Evolutionary conservation across 2,329 filamentous ascomycete species (phyloP).

Genomic region (Malbranchea cinnamomea): DNA sequence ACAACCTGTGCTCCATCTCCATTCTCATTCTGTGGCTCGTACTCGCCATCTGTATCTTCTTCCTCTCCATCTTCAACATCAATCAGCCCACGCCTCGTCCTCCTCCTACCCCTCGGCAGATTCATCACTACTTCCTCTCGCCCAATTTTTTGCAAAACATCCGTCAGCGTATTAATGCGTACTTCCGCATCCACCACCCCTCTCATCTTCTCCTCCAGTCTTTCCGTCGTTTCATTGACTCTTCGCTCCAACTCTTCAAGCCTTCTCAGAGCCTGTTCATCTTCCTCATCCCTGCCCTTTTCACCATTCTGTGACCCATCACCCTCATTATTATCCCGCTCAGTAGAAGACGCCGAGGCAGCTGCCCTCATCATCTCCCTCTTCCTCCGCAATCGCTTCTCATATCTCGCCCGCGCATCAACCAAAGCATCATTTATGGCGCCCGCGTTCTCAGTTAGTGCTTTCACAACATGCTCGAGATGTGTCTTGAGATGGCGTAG

Average conservation of each 20-base stretch:
- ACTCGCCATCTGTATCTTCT: conserved; percentile 24
- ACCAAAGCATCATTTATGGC: conserved; percentile 41
- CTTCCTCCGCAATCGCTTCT: conserved; percentile 20
- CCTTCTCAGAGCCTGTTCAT: conserved; percentile 25
- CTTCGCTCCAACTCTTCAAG: conserved; percentile 29
- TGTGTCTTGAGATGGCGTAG: conserved; percentile 34
- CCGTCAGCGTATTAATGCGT: conserved; percentile 30
- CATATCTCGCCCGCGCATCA: conserved; percentile 23
- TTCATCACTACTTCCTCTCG: conserved; percentile 13
- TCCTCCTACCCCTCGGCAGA: conserved; percentile 24
- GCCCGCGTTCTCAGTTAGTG: conserved; percentile 35
- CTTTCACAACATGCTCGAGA: conserved; percentile 30
- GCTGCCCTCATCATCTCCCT: conserved; percentile 7
- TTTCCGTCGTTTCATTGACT: conserved; percentile 37
- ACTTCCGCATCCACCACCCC: conserved; percentile 42
- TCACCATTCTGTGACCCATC: conserved; percentile 1
- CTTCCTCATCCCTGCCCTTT: conserved; percentile 14
- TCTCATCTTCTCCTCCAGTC: conserved; percentile 44
- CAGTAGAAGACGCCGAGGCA: not conserved
- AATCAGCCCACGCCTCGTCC: conserved; percentile 24
- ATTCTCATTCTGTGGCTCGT: conserved; percentile 28
- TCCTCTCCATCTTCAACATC: conserved; percentile 9
- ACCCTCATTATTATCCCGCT: not conserved
- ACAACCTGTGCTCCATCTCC: conserved; percentile 27
- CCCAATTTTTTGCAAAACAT: conserved; percentile 30